Base-by-base conservation (phyloP, 2,329 filamentous ascomycete species). In the Conoideocrella luteorostrata region DNA sequence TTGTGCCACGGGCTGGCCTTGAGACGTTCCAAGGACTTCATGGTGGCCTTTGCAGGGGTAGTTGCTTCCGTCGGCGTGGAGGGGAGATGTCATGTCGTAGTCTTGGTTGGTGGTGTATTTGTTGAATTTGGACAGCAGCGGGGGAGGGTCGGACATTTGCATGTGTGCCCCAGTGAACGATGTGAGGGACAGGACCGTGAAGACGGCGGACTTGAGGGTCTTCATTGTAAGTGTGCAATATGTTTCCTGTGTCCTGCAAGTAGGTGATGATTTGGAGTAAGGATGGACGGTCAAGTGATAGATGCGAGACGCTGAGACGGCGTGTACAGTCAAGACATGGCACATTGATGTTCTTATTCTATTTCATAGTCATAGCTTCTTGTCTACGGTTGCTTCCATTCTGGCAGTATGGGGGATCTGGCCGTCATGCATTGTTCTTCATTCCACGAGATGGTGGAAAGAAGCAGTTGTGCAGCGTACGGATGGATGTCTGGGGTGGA, bases 11-110 rank as follows among this genome's bases (percentile, higher is more conserved):
- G 78, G 63, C 17, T 67, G 61, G 50, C 78, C 78, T 34, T 65
- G 62, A 5, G 63, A 39, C 29, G 71, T 71, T 53, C 72, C 74
- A 22, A 78, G 52, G 38, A 73, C 64, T 36, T 58, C 60, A 35
- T 74, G 68, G 58, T 70, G 70, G 51, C 82, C 80, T 69, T 89
- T 89, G 76, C 87, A 93, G 7, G 86, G 83, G 61, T 79, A 93
- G 64, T 90, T 75, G 46, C 71, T 70, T 22, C 83, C 82, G 47
- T 71, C 67, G 18, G 70, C 57, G 2, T 65, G 58, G 36, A 93
- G 72, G 2, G 87, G 87, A 13, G 74, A 71, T 24, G 80, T 86
- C 68, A 88, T 87, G 53, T 76, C 77, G 69, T 84, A 88, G 66
- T 90, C 84, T 57, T 78, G 72, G 42, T 73, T 62, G 47, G 57